Evolutionary conservation across 139 green algal species (phyloP).

Genomic region (Spirogloea muscicola): DNA sequence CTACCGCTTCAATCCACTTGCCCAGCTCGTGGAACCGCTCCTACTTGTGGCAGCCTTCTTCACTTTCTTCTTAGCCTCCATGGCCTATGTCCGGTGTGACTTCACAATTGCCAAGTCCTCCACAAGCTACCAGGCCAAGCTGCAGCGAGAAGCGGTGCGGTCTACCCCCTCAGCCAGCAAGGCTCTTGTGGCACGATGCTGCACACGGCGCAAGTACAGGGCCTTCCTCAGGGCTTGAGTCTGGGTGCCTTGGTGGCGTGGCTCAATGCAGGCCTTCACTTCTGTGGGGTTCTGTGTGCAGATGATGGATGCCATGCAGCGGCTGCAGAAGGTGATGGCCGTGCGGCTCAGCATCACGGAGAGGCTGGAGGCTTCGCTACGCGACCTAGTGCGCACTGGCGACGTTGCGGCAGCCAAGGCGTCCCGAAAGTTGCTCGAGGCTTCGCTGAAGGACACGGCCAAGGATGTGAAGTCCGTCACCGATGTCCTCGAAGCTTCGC

Average conservation of each 20-base stretch:
- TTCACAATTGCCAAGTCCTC: constrained; percentile 60
- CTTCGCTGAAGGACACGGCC: constrained; percentile 24
- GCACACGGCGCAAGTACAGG: no score
- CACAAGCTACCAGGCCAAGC: constrained; percentile 31
- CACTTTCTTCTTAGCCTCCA: constrained; percentile 54
- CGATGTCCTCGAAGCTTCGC: constrained; percentile 14
- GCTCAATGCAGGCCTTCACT: no score
- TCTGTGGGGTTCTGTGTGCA: no score
- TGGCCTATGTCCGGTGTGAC: constrained; percentile 61
- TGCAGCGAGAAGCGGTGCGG: constrained; percentile 44
- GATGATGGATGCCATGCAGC: constrained; percentile 33
- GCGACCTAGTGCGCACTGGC: constrained; percentile 15
- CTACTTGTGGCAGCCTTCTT: constrained; percentile 60
- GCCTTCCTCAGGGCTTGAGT: no score
- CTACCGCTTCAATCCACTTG: constrained; percentile 56
- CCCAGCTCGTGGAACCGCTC: constrained; percentile 62
- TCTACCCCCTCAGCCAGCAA: no score
- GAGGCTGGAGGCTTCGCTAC: constrained; percentile 22
- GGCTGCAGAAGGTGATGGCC: constrained; percentile 6
- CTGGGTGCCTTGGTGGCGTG: no score
- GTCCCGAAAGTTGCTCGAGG: constrained; percentile 4
- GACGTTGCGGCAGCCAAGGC: constrained; percentile 23
- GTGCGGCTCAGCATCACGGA: background rate
- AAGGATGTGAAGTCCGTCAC: constrained; percentile 15
- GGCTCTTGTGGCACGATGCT: no score